These are phyloP conservation scores for Cryptococcus amylolentus DNA, from an alignment of 1,284 basidiomycete species.

Conservation along the genomic window DNA sequence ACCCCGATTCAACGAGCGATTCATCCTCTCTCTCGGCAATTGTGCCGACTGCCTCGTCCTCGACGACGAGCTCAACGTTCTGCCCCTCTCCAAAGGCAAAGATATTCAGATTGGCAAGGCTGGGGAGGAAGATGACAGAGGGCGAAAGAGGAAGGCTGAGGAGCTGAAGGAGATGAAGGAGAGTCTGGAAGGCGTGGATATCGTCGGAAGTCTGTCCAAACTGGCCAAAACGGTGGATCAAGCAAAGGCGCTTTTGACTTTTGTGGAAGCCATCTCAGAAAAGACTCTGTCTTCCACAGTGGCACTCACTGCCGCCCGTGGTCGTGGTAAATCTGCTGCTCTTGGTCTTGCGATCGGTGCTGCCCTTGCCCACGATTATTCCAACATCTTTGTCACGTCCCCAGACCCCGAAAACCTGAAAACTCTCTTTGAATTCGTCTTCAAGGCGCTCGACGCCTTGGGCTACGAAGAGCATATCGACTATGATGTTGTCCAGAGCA, in stretches of 20 bases:
- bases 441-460: slow-evolving; percentile 91
- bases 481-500: slow-evolving; percentile 92
- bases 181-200: slow-evolving; percentile 76
- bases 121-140: slow-evolving; percentile 41
- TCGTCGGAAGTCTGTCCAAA: slow-evolving; percentile 83
- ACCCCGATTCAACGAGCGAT: slow-evolving; percentile 97
- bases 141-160: slow-evolving; percentile 44
- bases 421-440: slow-evolving; percentile 97
- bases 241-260: slow-evolving; percentile 82
- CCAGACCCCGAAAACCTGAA: slow-evolving; percentile 97
- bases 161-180: slow-evolving; percentile 81
- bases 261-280: slow-evolving; percentile 85
- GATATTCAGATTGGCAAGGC: slow-evolving; percentile 63
- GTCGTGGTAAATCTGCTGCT: slow-evolving; percentile 95
- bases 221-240: slow-evolving; percentile 93
- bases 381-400: slow-evolving; percentile 97
- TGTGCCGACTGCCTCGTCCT: slow-evolving; percentile 88
- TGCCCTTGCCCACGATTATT: slow-evolving; percentile 90
- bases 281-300: slow-evolving; percentile 94
- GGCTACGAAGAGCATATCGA: slow-evolving; percentile 98
- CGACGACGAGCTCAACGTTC: slow-evolving; percentile 96
- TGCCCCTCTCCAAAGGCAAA: slow-evolving; percentile 94
- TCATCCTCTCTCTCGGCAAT: slow-evolving; percentile 88
- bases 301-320: slow-evolving; percentile 88
- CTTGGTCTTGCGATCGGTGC: slow-evolving; percentile 91